phyloP scores from a whole-genome alignment of 2,329 filamentous ascomycete species.

The Apiospora marii region DNA sequence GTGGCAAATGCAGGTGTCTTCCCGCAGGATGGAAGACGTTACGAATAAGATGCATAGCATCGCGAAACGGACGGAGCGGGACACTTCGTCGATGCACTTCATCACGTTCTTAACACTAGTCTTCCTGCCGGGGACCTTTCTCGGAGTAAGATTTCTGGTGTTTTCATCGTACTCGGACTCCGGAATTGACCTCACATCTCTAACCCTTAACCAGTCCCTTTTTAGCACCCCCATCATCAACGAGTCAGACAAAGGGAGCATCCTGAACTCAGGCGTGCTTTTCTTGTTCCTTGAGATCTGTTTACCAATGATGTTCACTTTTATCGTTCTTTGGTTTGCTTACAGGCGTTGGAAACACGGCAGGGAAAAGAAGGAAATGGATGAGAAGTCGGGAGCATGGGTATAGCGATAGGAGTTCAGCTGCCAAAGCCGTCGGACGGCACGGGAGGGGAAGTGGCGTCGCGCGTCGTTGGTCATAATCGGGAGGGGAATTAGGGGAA shows the following conservation, averaged over 20 bases:
- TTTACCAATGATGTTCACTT: not conserved
- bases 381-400: too few relatives aligned
- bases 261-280: not conserved
- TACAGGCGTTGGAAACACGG: not conserved
- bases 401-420: too few relatives aligned
- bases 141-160: conserved; percentile 27
- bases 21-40: conserved; percentile 30
- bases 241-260: not conserved
- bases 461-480: too few relatives aligned
- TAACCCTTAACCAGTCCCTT: conserved; percentile 24
- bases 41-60: conserved; percentile 51
- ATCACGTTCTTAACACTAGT: conserved; percentile 30
- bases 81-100: conserved; percentile 30
- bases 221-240: conserved; percentile 25
- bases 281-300: not conserved
- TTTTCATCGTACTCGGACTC: not conserved
- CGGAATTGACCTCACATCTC: not conserved
- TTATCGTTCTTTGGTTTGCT: not conserved
- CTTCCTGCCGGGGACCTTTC: conserved; percentile 31
- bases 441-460: too few relatives aligned
- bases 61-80: conserved; percentile 54
- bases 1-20: conserved; percentile 24
- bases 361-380: not conserved
- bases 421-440: too few relatives aligned
- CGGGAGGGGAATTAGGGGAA: too few relatives aligned